Evolutionary conservation across 2,329 filamentous ascomycete genomes (phyloP).

Genomic region (Monilinia aucupariae): DNA sequence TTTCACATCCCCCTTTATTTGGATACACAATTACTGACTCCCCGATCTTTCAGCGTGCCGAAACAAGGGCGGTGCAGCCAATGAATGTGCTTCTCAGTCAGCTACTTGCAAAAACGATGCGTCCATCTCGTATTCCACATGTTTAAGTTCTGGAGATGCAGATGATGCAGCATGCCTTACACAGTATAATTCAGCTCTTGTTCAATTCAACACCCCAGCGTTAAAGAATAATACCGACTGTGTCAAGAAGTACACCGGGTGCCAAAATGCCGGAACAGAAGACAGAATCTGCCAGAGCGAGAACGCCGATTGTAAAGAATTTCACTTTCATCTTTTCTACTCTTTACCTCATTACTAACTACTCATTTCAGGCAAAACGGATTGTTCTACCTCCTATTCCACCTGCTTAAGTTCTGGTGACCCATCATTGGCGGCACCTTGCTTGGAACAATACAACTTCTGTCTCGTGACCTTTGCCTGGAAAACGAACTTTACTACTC

Average conservation of each 20-base stretch:
- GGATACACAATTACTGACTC: not conserved
- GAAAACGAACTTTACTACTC: not conserved
- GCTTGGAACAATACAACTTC: conserved; percentile 5
- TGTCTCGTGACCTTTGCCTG: conserved; percentile 5
- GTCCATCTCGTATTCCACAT: conserved; percentile 16
- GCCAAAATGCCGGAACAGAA: not conserved
- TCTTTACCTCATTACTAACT: not conserved
- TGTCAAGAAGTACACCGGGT: not conserved
- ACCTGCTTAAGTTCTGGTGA: conserved; percentile 6
- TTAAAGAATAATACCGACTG: not conserved
- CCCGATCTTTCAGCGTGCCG: not conserved
- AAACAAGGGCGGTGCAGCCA: conserved; percentile 15
- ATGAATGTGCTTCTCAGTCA: conserved; percentile 16
- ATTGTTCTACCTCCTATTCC: conserved; percentile 4
- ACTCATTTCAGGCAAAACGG: not conserved
- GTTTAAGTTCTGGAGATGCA: conserved; percentile 16
- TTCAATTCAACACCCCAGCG: not conserved
- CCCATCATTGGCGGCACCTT: not conserved
- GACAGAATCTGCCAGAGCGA: not conserved
- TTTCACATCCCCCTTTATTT: not conserved
- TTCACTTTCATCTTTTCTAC: not conserved
- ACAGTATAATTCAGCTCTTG: not conserved
- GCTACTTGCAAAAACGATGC: conserved; percentile 21
- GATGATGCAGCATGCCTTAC: conserved; percentile 16
- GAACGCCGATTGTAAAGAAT: conserved; percentile 11